phyloP scores from a whole-genome alignment of 805 yeast genomes.

The Nakazawaea wickerhamii region DNA sequence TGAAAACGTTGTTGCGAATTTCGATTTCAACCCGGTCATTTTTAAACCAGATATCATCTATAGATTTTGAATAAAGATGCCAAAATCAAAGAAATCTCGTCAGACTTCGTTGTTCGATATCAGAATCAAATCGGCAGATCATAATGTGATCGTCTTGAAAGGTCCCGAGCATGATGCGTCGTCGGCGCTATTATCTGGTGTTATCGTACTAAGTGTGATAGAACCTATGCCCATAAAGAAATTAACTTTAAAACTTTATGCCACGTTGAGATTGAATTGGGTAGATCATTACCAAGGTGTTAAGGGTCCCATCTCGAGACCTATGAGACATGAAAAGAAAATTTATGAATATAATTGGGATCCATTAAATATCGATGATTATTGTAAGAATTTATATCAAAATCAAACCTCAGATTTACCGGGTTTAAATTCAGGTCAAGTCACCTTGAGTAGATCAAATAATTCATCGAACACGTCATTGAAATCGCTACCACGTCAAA shows the following conservation, averaged over 20 bases:
- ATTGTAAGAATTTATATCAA: slow-evolving; percentile 17
- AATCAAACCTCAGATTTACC: slow-evolving; percentile 10
- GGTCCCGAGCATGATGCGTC: slow-evolving; percentile 78
- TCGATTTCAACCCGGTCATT: too few relatives aligned
- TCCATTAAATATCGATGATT: slow-evolving; percentile 47
- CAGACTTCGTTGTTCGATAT: slow-evolving; percentile 36
- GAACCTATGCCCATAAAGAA: slow-evolving; percentile 72
- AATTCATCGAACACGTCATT: slow-evolving; percentile 41
- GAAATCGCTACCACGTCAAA: slow-evolving; percentile 29
- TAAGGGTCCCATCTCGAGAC: slow-evolving; percentile 39
- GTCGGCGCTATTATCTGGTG: slow-evolving; percentile 70
- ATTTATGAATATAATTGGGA: slow-evolving; percentile 81
- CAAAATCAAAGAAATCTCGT: slow-evolving; percentile 20
- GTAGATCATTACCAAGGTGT: slow-evolving; percentile 45
- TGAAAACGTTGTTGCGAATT: too few relatives aligned
- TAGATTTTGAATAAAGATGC: too few relatives aligned
- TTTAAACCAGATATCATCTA: too few relatives aligned
- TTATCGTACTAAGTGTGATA: slow-evolving; percentile 64
- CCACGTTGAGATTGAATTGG: slow-evolving; percentile 64
- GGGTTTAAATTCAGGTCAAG: slow-evolving; percentile 26
- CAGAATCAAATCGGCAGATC: slow-evolving; percentile 61
- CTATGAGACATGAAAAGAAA: slow-evolving; percentile 50
- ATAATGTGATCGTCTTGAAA: slow-evolving; percentile 74
- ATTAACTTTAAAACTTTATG: slow-evolving; percentile 58
- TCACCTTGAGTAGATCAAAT: slow-evolving; percentile 25